Base-by-base conservation (phyloP, 371 early-diverging fungal genomes). In the Mortierella polycephala region DNA sequence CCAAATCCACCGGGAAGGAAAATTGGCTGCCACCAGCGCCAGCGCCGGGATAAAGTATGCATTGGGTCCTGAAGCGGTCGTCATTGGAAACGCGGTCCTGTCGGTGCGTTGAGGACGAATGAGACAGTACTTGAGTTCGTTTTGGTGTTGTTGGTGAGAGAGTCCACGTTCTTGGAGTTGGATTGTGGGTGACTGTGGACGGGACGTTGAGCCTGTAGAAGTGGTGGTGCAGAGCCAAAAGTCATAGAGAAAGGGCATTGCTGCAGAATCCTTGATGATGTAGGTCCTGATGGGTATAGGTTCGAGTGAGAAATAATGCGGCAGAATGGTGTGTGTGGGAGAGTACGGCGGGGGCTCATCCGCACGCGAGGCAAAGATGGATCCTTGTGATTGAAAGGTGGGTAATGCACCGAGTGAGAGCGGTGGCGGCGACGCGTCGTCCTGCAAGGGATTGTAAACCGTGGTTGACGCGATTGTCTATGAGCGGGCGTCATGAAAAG, bases 321-420 rank as follows among this genome's bases (percentile, higher is more conserved):
- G 75, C 5, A 75, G 67, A 18, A 75, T 70, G 20, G 75, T 75
- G 59, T 75, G 75, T 1, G 75, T 75, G 7, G 75, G 75, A 13
- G 75, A 75, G 23, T 75, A 75, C 8, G 75, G 71, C 7, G 75
- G 75, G 11, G 75, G 75, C 23, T 69, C 67, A 20, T 69, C 67
- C 0, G 67, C 67, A 11, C 67, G 57, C 16, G 63, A 47, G 50
- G 42, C 40, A 0, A 51, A 18, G 7, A 18, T 37, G 11, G 37
- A 12, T 8, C 50, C 11, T 20, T 50, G 57, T 13, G 66, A 51
- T 21, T 20, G 14, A 37, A 66, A 66, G 44, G 50, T 64, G 20
- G 74, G 62, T 8, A 61, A 50, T 1, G 30, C 18, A 14, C 65
- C 45, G 30, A 62, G 62, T 9, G 72, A 52, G 45, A 72, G 72